Evolutionary conservation across 2,329 filamentous ascomycete species (phyloP).

Genomic region (Ascochyta viciae-villosae): DNA sequence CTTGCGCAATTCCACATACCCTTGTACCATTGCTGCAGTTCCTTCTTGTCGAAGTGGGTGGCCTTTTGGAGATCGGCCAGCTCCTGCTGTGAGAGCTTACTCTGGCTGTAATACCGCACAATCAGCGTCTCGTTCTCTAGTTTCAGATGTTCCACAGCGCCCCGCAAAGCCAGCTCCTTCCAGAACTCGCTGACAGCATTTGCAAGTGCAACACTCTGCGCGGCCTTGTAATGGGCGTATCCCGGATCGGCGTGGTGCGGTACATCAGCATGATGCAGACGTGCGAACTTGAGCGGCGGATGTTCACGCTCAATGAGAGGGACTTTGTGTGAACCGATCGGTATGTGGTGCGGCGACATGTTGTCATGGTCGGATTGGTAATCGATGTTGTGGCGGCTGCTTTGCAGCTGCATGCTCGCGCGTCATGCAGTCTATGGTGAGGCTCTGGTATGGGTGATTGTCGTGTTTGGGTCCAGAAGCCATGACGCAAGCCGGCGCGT

Average conservation of each 20-base stretch:
- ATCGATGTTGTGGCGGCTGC: conserved; percentile 9
- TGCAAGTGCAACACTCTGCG: conserved; percentile 33
- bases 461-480: conserved; percentile 4
- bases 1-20: conserved; percentile 62
- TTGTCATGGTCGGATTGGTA: conserved; percentile 9
- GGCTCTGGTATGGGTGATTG: conserved; percentile 1
- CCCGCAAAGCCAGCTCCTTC: conserved; percentile 32
- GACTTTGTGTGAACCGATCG: conserved; percentile 26
- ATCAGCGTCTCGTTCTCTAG: conserved; percentile 44
- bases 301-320: conserved; percentile 34
- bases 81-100: conserved; percentile 96
- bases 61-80: conserved; percentile 94
- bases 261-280: conserved; percentile 29
- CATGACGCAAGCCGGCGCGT: conserved; percentile 17
- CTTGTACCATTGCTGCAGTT: conserved; percentile 99
- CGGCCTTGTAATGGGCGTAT: conserved; percentile 35
- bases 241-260: conserved; percentile 34
- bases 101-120: conserved; percentile 72
- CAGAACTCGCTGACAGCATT: conserved; percentile 34
- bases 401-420: conserved; percentile 20
- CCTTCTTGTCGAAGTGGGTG: conserved; percentile 99
- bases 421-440: conserved; percentile 11
- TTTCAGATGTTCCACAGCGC: conserved; percentile 30
- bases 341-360: conserved; percentile 18
- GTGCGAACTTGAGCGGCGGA: conserved; percentile 43